Percentiles rank a stretch among this genome's conserved stretches.
Conservation (phyloP, 164 flowering plant species). For the Stephania yunnanensis region DNA sequence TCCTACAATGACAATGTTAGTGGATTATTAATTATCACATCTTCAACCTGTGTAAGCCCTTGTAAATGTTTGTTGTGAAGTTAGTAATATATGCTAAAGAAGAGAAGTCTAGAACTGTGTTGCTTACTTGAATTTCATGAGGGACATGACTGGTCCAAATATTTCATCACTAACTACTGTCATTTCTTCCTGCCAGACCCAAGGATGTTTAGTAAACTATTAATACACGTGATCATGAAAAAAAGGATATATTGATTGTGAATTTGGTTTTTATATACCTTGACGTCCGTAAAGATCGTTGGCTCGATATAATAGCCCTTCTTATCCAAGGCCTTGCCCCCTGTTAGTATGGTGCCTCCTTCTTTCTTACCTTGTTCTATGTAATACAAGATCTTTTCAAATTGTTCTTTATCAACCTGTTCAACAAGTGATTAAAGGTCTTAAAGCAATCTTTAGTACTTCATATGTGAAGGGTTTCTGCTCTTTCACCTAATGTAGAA, state of each 20-base stretch:
- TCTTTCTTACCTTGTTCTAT: conserved; percentile 54
- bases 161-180: conserved; percentile 59
- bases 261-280: conserved; percentile 25
- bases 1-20: conserved; percentile 28
- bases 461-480: too few relatives aligned
- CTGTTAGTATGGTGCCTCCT: conserved; percentile 59
- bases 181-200: conserved; percentile 79
- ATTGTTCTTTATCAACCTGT: conserved; percentile 49
- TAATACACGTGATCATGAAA: too few relatives aligned
- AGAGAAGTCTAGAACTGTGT: neutral
- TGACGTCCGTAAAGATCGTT: conserved; percentile 54
- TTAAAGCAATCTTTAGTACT: neutral
- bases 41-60: too few relatives aligned
- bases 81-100: neutral
- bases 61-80: neutral
- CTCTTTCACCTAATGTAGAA: too few relatives aligned
- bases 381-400: conserved; percentile 43
- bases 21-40: too few relatives aligned
- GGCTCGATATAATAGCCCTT: conserved; percentile 67
- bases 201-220: conserved; percentile 24
- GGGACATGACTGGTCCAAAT: conserved; percentile 72
- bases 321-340: conserved; percentile 35
- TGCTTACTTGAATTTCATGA: conserved; percentile 78
- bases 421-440: neutral
- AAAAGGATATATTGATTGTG: too few relatives aligned